Base-by-base conservation (phyloP, 768 basidiomycete species). In the Boletus vinaceobasis region DNA sequence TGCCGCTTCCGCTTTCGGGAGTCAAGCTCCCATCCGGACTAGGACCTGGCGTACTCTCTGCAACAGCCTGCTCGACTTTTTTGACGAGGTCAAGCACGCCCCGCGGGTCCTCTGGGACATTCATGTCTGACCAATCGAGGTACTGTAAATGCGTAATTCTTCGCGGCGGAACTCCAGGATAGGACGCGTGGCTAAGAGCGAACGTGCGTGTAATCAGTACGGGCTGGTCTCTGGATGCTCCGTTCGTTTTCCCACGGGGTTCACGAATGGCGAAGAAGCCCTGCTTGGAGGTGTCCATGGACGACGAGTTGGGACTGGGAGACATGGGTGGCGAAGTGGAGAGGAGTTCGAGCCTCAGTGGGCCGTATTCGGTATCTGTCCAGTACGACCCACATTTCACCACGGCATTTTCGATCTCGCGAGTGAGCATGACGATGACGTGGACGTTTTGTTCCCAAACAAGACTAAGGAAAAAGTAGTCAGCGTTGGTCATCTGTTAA, bases 341-440 rank as follows among this genome's bases (percentile, higher is more conserved):
- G 13, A 83, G 60, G 14, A 80, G 69, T 53, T 80, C 76, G 27
- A 97, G 77, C 7, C 76, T 80, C 52, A 95, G 71, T 3, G 86
- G 80, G 2, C 93, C 94, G 65, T 87, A 94, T 33, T 72, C 68
- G 15, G 77, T 75, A 33, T 83, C 81, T 15, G 77, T 76, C 93
- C 94, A 98, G 68, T 98, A 98, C 29, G 84, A 75, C 29, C 93
- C 91, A 67, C 96, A 97, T 71, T 98, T 98, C 63, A 93, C 77
- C 67, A 85, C 82, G 19, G 90, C 80, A 47, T 90, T 90, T 68
- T 98, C 96, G 53, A 89, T 78, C 66, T 96, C 91, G 54, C 88
- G 86, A 4, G 96, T 98, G 53, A 98, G 83, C 96, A 98, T 98
- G 57, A 97, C 89, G 60, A 98, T 93, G 47, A 97, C 91, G 58